Evolutionary conservation across 2,329 filamentous ascomycete genomes (phyloP), one percentile per base, ranked within the genome.

Genomic region (Neophaeococcomyces aloes): DNA sequence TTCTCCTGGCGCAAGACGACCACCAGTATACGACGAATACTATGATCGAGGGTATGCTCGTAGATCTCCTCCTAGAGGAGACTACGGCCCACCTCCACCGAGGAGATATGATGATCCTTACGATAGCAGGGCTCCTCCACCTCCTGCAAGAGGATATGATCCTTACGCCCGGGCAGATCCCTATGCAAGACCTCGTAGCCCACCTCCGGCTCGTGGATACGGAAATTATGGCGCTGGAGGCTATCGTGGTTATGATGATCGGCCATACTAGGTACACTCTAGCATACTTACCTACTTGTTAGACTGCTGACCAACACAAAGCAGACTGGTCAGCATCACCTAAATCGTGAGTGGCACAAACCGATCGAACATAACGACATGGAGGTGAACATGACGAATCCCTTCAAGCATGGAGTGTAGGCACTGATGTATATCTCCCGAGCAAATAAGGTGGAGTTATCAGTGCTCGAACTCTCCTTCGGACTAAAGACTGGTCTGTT

Each of bases 21-120:
- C 75, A 15, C 52, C 65, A 44, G 74, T 83, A 48, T 81, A 86
- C 54, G 83, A 89, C 48, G 94, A 94, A 66, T 94, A 95, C 65
- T 81, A 86, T 36, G 85, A 89, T 51, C 79, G 83, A 59, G 71
- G 72, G 53, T 79, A 83, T 56, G 77, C 81, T 38, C 87, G 88
- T 58, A 81, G 86, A 46, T 86, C 85, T 45, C 86, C 86, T 48
- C 83, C 83, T n/a, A n/a, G n/a, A 51, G 82, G 88, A 49, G 87
- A 94, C 58, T 91, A 94, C 55, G 47, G 40, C 25, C 78, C 79
- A 43, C 78, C 79, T 51, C 76, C 75, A 45, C 71, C 74, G 44
- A 72, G 82, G 50, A 72, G 75, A 53, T 68, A 82, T 46, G 84
- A 83, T 57, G 86, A 91, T 56, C 81, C 82, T 23, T 91, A 89